A percentile compares a stretch with the other conserved stretches of the same genome.
Evolutionary conservation across 148 eudicot genomes (phyloP).

Genomic region (Heliamphora exappendiculata): DNA sequence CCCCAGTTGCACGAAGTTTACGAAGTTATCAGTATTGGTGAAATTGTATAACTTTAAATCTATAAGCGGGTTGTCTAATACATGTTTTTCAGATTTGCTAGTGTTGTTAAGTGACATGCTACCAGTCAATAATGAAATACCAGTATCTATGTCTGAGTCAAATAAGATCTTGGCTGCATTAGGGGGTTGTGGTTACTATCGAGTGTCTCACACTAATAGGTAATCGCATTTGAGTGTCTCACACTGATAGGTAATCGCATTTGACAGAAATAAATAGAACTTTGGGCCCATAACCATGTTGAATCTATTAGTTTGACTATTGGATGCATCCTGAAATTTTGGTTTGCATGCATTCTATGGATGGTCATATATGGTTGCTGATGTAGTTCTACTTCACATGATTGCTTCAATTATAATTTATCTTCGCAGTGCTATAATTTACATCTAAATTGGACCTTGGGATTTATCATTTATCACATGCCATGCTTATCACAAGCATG

Average conservation of each 20-base stretch:
- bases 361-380: not conserved
- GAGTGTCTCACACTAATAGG: not conserved
- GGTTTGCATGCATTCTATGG: not conserved
- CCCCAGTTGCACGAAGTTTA: too few relatives aligned
- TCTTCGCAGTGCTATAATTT: not conserved
- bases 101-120: too few relatives aligned
- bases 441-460: not conserved
- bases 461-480: not conserved
- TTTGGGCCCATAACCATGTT: not conserved
- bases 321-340: conserved; percentile 2
- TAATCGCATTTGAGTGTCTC: too few relatives aligned
- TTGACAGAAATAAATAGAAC: not conserved
- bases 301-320: not conserved
- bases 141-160: too few relatives aligned
- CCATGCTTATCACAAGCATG: not conserved
- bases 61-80: too few relatives aligned
- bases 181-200: not conserved
- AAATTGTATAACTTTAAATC: too few relatives aligned
- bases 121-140: too few relatives aligned
- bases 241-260: not conserved
- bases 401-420: not conserved
- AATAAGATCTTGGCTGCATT: too few relatives aligned
- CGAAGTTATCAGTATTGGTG: too few relatives aligned
- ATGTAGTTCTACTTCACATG: not conserved
- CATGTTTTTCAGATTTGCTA: too few relatives aligned